Conservation (phyloP, 106 monocot species). For the Dendrobium catenatum region DNA sequence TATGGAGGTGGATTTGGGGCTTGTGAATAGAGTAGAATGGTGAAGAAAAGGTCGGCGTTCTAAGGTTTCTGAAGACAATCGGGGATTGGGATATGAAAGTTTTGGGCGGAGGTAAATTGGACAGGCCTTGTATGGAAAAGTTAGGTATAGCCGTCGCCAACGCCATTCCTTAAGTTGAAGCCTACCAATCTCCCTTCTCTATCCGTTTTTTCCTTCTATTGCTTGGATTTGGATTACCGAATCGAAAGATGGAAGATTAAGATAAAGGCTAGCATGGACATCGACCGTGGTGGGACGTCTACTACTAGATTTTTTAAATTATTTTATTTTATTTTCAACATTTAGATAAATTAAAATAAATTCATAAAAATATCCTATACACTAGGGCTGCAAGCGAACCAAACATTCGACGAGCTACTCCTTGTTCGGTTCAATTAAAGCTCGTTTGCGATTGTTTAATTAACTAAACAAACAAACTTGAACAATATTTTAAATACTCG, state of each 20-base stretch:
- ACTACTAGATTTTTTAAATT: too few relatives aligned
- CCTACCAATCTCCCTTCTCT: neutral
- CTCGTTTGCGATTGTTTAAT: too few relatives aligned
- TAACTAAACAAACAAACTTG: too few relatives aligned
- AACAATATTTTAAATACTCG: too few relatives aligned
- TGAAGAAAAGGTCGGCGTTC: neutral
- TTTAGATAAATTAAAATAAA: too few relatives aligned
- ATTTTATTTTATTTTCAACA: too few relatives aligned
- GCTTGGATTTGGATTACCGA: neutral
- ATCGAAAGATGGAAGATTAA: neutral
- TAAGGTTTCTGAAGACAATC: constrained; percentile 4
- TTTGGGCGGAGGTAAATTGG: neutral
- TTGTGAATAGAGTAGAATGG: neutral
- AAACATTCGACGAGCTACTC: too few relatives aligned
- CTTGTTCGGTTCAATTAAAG: too few relatives aligned
- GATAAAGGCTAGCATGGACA: too few relatives aligned
- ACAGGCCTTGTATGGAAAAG: constrained; percentile 20
- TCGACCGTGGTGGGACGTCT: too few relatives aligned
- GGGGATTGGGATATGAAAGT: neutral
- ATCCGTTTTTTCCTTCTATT: neutral
- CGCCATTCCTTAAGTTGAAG: constrained; percentile 6
- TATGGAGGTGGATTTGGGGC: neutral
- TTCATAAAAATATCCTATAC: too few relatives aligned
- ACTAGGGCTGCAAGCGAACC: too few relatives aligned
- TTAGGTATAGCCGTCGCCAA: constrained; percentile 13